Conservation (phyloP, 2,329 filamentous ascomycete genomes). For the Penicillium freii region DNA sequence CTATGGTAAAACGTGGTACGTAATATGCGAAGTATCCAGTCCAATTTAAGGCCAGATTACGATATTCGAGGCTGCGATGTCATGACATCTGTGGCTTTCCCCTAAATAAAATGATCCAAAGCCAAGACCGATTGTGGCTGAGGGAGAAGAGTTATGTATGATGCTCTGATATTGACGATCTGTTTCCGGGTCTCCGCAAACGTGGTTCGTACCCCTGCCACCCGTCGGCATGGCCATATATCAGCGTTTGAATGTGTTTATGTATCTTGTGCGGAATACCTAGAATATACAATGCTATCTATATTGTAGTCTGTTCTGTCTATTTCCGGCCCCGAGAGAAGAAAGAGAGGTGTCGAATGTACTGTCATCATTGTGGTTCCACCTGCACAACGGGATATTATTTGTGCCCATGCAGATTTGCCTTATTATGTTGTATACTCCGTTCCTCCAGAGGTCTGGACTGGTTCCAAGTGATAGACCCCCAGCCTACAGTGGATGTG, state of each 20-base stretch:
- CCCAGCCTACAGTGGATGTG: neutral
- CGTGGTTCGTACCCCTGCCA: slow-evolving; percentile 9
- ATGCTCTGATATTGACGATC: slow-evolving; percentile 4
- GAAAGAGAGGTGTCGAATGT: neutral
- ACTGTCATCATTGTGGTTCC: neutral
- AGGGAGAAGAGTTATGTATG: neutral
- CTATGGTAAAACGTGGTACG: neutral
- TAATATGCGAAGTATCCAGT: neutral
- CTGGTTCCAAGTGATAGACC: neutral
- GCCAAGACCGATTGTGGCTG: neutral
- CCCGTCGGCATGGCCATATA: neutral
- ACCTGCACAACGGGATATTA: neutral
- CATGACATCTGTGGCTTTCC: slow-evolving; percentile 11
- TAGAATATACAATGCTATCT: neutral
- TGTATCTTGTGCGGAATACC: no score
- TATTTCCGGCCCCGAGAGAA: neutral
- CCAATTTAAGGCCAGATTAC: neutral
- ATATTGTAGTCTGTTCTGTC: neutral
- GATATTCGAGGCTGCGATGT: neutral
- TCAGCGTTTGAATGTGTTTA: neutral
- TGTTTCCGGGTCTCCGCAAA: slow-evolving; percentile 7
- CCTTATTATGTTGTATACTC: neutral
- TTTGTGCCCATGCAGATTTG: neutral
- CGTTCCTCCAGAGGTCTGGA: neutral
- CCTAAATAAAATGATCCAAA: neutral